Percentiles rank a stretch among this genome's conserved stretches.
Conservation (phyloP, 2,329 filamentous ascomycete genomes). For the Scedosporium boydii region DNA sequence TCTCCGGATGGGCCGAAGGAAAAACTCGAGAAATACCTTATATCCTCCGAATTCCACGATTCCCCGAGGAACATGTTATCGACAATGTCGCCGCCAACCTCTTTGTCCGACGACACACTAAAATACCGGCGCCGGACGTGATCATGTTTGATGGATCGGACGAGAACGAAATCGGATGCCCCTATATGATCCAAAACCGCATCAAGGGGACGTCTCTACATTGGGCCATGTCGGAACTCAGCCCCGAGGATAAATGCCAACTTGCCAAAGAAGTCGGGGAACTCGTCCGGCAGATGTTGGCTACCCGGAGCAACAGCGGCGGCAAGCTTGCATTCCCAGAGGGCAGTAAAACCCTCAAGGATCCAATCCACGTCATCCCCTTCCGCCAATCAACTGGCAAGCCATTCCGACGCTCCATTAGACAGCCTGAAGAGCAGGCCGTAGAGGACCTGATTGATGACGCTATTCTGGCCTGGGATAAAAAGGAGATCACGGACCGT, state of each 20-base stretch:
- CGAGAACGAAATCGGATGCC: background rate
- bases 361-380: background rate
- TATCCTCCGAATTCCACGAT: background rate
- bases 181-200: background rate
- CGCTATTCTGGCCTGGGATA: background rate
- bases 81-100: background rate
- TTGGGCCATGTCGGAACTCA: background rate
- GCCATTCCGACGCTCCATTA: background rate
- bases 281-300: background rate
- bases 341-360: background rate
- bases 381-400: background rate
- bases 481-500: background rate
- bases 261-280: background rate
- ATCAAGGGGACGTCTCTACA: background rate
- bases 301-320: background rate
- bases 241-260: background rate
- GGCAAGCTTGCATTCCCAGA: background rate
- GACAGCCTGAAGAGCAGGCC: background rate
- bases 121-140: background rate
- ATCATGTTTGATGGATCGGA: background rate
- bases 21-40: background rate
- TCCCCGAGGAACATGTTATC: background rate
- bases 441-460: background rate
- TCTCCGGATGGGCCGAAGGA: too few species aligned
- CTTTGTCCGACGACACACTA: background rate